A percentile compares a stretch with the other conserved stretches of the same genome.
Conservation (phyloP, 2,329 filamentous ascomycete genomes). For the Cercospora janseana region DNA sequence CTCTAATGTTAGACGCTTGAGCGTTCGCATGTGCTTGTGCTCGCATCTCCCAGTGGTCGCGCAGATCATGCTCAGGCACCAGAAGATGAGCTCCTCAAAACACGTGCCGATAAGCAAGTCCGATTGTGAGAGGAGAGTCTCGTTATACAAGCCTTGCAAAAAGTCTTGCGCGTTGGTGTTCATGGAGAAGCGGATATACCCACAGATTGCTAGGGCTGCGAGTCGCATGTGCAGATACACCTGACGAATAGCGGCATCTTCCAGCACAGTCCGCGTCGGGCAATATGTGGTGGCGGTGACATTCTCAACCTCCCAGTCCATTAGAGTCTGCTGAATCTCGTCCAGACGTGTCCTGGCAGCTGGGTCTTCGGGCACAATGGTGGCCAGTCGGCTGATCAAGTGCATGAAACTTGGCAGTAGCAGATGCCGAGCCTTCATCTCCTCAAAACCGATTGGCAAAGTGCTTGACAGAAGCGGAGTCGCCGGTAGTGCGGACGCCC, state of each 20-base stretch:
- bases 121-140: slow-evolving; percentile 14
- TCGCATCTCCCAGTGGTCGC: slow-evolving; percentile 22
- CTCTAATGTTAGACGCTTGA: slow-evolving; percentile 20
- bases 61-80: slow-evolving; percentile 24
- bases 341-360: slow-evolving; percentile 9
- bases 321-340: slow-evolving; percentile 17
- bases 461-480: slow-evolving; percentile 11
- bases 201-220: slow-evolving; percentile 20
- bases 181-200: slow-evolving; percentile 18
- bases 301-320: slow-evolving; percentile 12
- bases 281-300: slow-evolving; percentile 19
- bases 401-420: slow-evolving; percentile 21
- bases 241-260: slow-evolving; percentile 22
- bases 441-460: slow-evolving; percentile 14
- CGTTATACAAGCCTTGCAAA: slow-evolving; percentile 17
- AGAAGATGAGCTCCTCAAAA: slow-evolving; percentile 25
- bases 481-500: not conserved
- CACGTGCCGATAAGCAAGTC: slow-evolving; percentile 22
- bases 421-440: slow-evolving; percentile 16
- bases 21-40: slow-evolving; percentile 19
- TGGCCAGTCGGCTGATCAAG: slow-evolving; percentile 13
- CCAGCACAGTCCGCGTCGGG: slow-evolving; percentile 18
- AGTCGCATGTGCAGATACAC: slow-evolving; percentile 22
- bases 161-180: slow-evolving; percentile 8
- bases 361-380: slow-evolving; percentile 10